Evolutionary conservation across 2,329 filamentous ascomycete species (phyloP).

Genomic region (Acrocalymma vagum): DNA sequence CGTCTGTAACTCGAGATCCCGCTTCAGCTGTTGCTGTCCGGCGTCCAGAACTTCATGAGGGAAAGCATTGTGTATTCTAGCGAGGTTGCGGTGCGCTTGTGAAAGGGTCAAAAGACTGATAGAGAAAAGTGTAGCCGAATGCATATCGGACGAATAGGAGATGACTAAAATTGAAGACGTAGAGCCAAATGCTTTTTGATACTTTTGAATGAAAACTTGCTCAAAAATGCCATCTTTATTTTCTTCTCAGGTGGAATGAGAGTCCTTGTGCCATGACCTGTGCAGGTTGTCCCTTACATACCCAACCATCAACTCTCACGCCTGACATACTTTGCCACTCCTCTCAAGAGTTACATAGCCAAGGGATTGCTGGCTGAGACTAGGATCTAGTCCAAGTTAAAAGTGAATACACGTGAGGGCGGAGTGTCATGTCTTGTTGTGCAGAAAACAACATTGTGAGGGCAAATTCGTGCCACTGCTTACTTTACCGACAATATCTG

Average conservation of each 20-base stretch:
- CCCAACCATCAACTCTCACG: no score
- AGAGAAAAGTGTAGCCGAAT: conserved; percentile 11
- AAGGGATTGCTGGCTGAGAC: no score
- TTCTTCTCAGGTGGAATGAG: conserved; percentile 3
- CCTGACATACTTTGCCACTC: no score
- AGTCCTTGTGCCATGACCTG: no score
- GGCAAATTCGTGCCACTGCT: no score
- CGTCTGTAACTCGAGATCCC: conserved; percentile 7
- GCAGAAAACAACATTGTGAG: no score
- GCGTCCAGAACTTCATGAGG: conserved; percentile 23
- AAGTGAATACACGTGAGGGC: no score
- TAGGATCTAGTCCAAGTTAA: no score
- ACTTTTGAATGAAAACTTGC: conserved; percentile 1
- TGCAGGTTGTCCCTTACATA: no score
- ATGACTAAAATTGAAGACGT: neutral
- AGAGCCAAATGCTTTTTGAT: neutral
- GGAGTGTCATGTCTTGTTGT: no score
- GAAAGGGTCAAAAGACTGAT: conserved; percentile 12
- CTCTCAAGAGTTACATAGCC: no score
- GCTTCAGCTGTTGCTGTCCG: conserved; percentile 10
- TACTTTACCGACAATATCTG: no score
- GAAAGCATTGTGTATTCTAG: conserved; percentile 15
- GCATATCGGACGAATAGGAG: conserved; percentile 8
- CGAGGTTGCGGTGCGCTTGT: conserved; percentile 12
- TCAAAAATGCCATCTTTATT: conserved; percentile 5